Conservation (phyloP, 495 filamentous ascomycete species). For the Jackrogersella minutella region DNA sequence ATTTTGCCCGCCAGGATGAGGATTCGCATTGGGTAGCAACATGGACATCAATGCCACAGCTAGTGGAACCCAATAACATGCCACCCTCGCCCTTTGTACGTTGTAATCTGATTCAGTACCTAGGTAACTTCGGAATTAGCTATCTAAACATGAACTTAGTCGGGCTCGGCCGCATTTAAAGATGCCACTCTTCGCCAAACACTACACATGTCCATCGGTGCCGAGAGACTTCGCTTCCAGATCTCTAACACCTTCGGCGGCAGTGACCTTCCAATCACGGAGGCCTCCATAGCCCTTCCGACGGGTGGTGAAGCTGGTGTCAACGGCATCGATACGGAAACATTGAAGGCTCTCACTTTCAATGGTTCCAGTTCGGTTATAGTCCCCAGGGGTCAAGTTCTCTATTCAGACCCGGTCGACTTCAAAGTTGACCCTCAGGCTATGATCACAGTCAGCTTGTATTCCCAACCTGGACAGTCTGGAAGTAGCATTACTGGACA, state of each 20-base stretch:
- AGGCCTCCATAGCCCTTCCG: slow-evolving; percentile 65
- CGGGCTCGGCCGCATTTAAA: slow-evolving; percentile 42
- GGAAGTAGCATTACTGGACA: slow-evolving; percentile 68
- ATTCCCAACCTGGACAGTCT: slow-evolving; percentile 64
- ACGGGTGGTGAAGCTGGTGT: slow-evolving; percentile 59
- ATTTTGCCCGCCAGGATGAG: slow-evolving; percentile 37
- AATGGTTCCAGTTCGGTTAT: slow-evolving; percentile 57
- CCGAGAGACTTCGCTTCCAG: slow-evolving; percentile 65
- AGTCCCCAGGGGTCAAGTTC: slow-evolving; percentile 66
- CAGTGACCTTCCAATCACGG: slow-evolving; percentile 67
- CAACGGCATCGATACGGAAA: slow-evolving; percentile 58
- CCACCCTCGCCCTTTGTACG: slow-evolving; percentile 67
- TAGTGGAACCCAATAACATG: slow-evolving; percentile 68
- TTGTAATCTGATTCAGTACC: slow-evolving; percentile 2
- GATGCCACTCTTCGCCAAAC: slow-evolving; percentile 75
- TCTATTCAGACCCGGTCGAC: slow-evolving; percentile 70
- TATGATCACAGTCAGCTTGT: slow-evolving; percentile 66
- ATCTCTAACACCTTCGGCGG: slow-evolving; percentile 74
- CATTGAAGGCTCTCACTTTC: slow-evolving; percentile 65
- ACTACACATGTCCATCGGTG: slow-evolving; percentile 64
- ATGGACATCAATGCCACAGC: slow-evolving; percentile 73
- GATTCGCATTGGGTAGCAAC: slow-evolving; percentile 68
- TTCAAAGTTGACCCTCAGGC: slow-evolving; percentile 57
- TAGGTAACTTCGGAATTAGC: not conserved
- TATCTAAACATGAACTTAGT: slow-evolving; percentile 29